A percentile compares a stretch with the other conserved stretches of the same genome.
phyloP scores from a whole-genome alignment of 495 filamentous ascomycete species.

The Hypoxylon fragiforme region DNA sequence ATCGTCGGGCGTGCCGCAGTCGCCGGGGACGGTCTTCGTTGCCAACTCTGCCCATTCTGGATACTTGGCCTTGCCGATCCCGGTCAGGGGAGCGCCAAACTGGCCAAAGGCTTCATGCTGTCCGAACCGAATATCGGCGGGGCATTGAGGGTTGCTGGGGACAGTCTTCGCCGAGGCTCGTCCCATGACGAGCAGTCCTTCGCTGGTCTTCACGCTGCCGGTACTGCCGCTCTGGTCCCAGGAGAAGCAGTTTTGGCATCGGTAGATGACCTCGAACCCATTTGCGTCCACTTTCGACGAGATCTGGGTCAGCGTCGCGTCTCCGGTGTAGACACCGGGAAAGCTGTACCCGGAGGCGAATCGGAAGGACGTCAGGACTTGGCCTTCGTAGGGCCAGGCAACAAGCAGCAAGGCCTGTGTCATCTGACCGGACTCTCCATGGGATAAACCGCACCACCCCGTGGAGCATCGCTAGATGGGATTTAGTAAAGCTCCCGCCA shows the following conservation, averaged over 20 bases:
- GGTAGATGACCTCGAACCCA: conserved; percentile 62
- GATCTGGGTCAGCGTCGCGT: conserved; percentile 61
- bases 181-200: conserved; percentile 47
- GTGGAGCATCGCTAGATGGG: conserved; percentile 35
- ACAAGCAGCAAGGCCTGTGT: conserved; percentile 60
- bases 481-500: background rate
- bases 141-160: conserved; percentile 40
- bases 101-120: conserved; percentile 52
- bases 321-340: conserved; percentile 62
- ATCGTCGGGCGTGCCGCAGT: conserved; percentile 39
- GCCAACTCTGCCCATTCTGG: conserved; percentile 52
- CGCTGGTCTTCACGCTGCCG: conserved; percentile 42
- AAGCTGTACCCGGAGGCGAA: conserved; percentile 61
- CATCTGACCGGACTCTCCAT: conserved; percentile 59
- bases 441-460: conserved; percentile 63
- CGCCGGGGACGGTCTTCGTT: conserved; percentile 38
- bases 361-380: conserved; percentile 60
- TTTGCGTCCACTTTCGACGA: conserved; percentile 54
- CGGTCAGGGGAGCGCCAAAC: conserved; percentile 46
- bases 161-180: conserved; percentile 44
- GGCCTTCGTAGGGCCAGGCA: conserved; percentile 56
- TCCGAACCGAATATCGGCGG: conserved; percentile 38
- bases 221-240: conserved; percentile 58
- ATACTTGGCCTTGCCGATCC: conserved; percentile 51
- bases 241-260: conserved; percentile 64